Evolutionary conservation across 2,329 filamentous ascomycete species (phyloP).

Genomic region (Curvularia sp.): DNA sequence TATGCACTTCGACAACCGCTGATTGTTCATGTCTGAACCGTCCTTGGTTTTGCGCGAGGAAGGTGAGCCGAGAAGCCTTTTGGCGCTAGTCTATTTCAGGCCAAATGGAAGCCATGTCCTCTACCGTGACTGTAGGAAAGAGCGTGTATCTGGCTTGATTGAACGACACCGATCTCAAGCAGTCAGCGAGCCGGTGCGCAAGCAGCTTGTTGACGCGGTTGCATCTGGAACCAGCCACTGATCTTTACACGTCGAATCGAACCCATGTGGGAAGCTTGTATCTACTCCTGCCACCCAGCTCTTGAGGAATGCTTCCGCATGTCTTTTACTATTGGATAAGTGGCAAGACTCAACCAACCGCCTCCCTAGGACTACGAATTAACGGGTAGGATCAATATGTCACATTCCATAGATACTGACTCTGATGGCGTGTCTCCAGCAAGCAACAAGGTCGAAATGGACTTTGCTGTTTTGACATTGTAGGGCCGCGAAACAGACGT

Average conservation of each 20-base stretch:
- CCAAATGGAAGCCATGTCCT: background rate
- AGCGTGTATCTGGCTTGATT: background rate
- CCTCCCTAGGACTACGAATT: background rate
- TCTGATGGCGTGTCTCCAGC: background rate
- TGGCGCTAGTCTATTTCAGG: constrained; percentile 6
- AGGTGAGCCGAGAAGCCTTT: constrained; percentile 6
- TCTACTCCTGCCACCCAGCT: background rate
- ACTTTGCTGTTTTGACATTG: background rate
- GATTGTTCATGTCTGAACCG: background rate
- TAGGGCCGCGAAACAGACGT: no score
- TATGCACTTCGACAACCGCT: background rate
- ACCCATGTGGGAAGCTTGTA: background rate
- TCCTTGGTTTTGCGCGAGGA: background rate
- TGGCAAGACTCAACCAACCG: background rate
- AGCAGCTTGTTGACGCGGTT: background rate
- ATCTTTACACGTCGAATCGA: background rate
- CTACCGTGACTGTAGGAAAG: background rate
- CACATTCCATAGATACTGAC: background rate
- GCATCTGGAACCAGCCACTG: background rate
- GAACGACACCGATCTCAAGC: background rate
- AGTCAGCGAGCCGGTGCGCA: background rate
- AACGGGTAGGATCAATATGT: background rate
- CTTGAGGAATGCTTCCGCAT: background rate
- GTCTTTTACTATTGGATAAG: background rate
- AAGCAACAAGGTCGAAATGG: background rate